phyloP scores from a whole-genome alignment of 2,329 filamentous ascomycete species.

The Nemania sp. region DNA sequence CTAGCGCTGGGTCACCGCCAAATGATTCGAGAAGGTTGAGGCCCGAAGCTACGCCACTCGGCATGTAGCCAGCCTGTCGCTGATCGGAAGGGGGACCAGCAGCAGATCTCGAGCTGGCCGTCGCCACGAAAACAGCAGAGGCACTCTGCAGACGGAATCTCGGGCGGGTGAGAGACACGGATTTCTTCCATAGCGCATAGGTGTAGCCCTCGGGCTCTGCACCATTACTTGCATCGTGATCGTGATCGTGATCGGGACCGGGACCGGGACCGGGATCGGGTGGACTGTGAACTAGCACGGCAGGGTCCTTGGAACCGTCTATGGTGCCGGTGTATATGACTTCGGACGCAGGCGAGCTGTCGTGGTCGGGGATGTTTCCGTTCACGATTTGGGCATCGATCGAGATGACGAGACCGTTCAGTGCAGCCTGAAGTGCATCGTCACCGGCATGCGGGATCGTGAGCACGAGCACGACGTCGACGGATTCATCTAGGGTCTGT shows the following conservation, averaged over 20 bases:
- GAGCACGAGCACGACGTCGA: slow-evolving; percentile 69
- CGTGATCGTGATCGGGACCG: slow-evolving; percentile 28
- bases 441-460: slow-evolving; percentile 65
- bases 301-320: slow-evolving; percentile 52
- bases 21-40: slow-evolving; percentile 80
- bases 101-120: slow-evolving; percentile 61
- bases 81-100: slow-evolving; percentile 47
- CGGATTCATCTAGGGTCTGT: slow-evolving; percentile 69
- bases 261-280: slow-evolving; percentile 33
- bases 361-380: slow-evolving; percentile 52
- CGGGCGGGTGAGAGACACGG: slow-evolving; percentile 61
- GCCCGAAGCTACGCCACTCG: slow-evolving; percentile 68
- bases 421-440: slow-evolving; percentile 57
- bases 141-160: slow-evolving; percentile 68
- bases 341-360: slow-evolving; percentile 56
- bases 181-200: slow-evolving; percentile 63
- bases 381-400: slow-evolving; percentile 70
- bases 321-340: slow-evolving; percentile 61
- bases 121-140: slow-evolving; percentile 65
- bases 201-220: slow-evolving; percentile 43
- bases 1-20: slow-evolving; percentile 64
- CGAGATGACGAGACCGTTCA: slow-evolving; percentile 65
- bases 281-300: slow-evolving; percentile 53
- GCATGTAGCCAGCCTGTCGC: slow-evolving; percentile 64
- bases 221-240: slow-evolving; percentile 29